These are phyloP conservation scores for Spinellus fusiger DNA, from an alignment of 192 early-diverging fungal genomes.

Conservation along the genomic window DNA sequence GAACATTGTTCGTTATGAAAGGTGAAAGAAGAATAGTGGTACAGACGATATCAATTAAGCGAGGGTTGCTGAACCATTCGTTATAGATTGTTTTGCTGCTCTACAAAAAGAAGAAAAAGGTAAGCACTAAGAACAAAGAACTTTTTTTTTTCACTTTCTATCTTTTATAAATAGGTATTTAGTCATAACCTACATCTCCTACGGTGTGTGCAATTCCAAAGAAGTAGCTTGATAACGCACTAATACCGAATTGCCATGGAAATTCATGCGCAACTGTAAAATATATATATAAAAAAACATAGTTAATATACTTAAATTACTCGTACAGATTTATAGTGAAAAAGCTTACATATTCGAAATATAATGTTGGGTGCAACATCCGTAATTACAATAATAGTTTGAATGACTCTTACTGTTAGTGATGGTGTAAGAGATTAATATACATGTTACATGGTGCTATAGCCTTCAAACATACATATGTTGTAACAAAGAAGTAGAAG, in stretches of 20 bases:
- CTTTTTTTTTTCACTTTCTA: neutral
- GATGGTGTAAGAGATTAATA: slow-evolving; percentile 1
- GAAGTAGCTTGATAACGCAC: slow-evolving; percentile 21
- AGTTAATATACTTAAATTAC: neutral
- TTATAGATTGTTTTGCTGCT: slow-evolving; percentile 11
- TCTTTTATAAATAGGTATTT: neutral
- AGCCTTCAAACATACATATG: slow-evolving; percentile 9
- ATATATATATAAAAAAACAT: neutral
- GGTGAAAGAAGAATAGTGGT: slow-evolving; percentile 8
- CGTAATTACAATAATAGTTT: slow-evolving; percentile 12
- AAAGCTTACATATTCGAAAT: slow-evolving; percentile 19
- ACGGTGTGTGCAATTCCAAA: slow-evolving; percentile 27
- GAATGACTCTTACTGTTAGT: slow-evolving; percentile 15
- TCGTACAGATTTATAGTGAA: neutral
- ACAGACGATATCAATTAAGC: slow-evolving; percentile 5
- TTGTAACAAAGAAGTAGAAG: slow-evolving; percentile 16
- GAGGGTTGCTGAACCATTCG: slow-evolving; percentile 11
- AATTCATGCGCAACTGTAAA: slow-evolving; percentile 22
- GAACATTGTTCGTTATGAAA: slow-evolving; percentile 30
- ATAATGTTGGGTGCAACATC: slow-evolving; percentile 1
- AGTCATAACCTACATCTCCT: slow-evolving; percentile 18
- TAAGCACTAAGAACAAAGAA: neutral
- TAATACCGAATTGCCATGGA: slow-evolving; percentile 29
- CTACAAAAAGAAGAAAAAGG: neutral
- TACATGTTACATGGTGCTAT: neutral